Evolutionary conservation across 768 basidiomycete genomes (phyloP), one percentile per base, ranked within the genome.

Genomic region (Leccinum ochraceum): DNA sequence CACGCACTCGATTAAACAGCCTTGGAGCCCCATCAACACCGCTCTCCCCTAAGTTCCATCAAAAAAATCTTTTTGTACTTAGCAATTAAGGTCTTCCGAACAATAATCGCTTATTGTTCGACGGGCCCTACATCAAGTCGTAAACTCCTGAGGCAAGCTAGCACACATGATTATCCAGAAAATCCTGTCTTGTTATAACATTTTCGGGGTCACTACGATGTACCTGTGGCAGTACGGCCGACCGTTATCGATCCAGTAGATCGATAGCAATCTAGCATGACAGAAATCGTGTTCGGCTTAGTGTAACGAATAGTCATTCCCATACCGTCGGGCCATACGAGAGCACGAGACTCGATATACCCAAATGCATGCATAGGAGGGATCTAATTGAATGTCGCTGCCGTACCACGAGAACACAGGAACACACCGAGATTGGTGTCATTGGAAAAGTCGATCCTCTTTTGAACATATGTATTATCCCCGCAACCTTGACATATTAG

Each of bases 41-140:
- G 17, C n/a, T 48, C 28, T 55, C 53, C 28, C 32, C 16, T 32
- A 17, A 49, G 26, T 42, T 37, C 37, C 0, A 39, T 20, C 14
- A 53, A 57, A 66, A 66, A 67, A 3, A 14, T 37, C 4, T 34
- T 60, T 60, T n/a, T 32, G 32, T 9, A 6, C 16, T 24, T 49
- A 30, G 46, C 14, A 61, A 46, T 61, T 46, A 55, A 54, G n/a
- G 46, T 30, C 39, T 50, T 55, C 46, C 20, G 50, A 56, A 56
- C 22, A 36, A 57, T 39, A 36, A 30, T 46, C 16, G 24, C 20
- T 20, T 8, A 50, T 50, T 28, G 37, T 22, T 20, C 30, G 30
- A 30, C 30, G 34, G 32, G 32, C 4, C 20, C 24, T n/a, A 50
- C 36, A 17, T 28, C 51, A 36, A 17, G 9, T 48, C 24, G 24